Evolutionary conservation across 306 rosid genomes (phyloP).

Genomic region (Lotus japonicus): DNA sequence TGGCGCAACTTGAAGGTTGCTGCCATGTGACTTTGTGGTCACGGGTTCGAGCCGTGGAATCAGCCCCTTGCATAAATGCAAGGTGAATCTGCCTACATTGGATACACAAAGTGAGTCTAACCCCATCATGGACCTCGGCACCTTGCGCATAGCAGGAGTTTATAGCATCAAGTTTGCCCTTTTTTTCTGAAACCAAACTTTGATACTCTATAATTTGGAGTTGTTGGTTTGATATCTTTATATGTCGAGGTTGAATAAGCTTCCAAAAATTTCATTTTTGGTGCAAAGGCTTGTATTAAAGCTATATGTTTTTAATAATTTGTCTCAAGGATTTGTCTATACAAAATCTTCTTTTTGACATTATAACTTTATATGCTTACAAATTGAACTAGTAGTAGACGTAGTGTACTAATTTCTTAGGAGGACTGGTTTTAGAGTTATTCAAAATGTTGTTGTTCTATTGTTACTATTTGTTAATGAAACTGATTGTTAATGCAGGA

Average conservation of each 20-base stretch:
- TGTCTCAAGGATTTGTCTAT: background rate
- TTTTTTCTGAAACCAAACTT: background rate
- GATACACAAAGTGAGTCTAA: no score
- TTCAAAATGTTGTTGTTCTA: background rate
- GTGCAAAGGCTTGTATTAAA: background rate
- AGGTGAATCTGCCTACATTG: no score
- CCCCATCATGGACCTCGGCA: no score
- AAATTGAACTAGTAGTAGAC: background rate
- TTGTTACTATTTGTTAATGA: background rate
- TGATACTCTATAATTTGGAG: background rate
- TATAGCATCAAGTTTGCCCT: no score
- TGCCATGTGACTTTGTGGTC: no score
- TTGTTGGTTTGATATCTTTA: background rate
- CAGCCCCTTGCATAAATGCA: no score
- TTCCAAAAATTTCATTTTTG: background rate
- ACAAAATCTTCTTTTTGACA: background rate
- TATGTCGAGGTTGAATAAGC: background rate
- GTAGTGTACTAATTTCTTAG: background rate
- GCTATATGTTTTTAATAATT: background rate
- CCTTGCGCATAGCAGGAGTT: no score
- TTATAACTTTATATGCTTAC: background rate
- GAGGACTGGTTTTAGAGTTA: background rate
- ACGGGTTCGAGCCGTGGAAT: no score
- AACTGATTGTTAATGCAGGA: slow-evolving; percentile 24
- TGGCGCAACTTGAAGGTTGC: no score